A percentile compares a stretch with the other conserved stretches of the same genome.
Conservation (phyloP, 2,329 filamentous ascomycete genomes). For the Aspergillus bombycis region DNA sequence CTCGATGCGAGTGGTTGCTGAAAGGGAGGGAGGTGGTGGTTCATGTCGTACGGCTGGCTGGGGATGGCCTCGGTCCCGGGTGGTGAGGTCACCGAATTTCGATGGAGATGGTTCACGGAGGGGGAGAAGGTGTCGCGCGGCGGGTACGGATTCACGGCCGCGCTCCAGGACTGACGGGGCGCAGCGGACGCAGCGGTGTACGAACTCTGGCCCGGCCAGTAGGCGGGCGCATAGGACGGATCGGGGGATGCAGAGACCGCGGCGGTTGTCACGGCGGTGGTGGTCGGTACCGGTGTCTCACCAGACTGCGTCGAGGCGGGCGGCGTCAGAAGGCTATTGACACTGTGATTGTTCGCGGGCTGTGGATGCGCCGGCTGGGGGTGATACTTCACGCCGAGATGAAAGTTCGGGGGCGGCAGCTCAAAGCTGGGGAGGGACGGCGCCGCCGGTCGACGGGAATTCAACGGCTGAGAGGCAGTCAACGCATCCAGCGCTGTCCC, state of each 20-base stretch:
- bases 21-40: slow-evolving; percentile 62
- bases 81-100: slow-evolving; percentile 61
- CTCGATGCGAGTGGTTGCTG: slow-evolving; percentile 59
- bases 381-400: slow-evolving; percentile 55
- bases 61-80: slow-evolving; percentile 65
- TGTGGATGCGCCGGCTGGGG: slow-evolving; percentile 43
- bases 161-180: slow-evolving; percentile 51
- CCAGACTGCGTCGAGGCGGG: slow-evolving; percentile 60
- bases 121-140: slow-evolving; percentile 61
- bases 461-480: slow-evolving; percentile 63
- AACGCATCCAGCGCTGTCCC: slow-evolving; percentile 64
- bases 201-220: slow-evolving; percentile 64
- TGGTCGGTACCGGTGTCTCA: slow-evolving; percentile 41
- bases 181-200: slow-evolving; percentile 55
- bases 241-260: slow-evolving; percentile 33
- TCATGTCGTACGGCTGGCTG: slow-evolving; percentile 66
- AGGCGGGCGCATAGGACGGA: slow-evolving; percentile 49
- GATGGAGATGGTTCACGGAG: slow-evolving; percentile 56
- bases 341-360: slow-evolving; percentile 55
- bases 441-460: slow-evolving; percentile 70
- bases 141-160: slow-evolving; percentile 44
- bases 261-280: slow-evolving; percentile 41
- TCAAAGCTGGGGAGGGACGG: slow-evolving; percentile 70
- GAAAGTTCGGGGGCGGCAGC: slow-evolving; percentile 62
- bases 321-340: slow-evolving; percentile 66